phyloP scores from a whole-genome alignment of 257 asterid genomes.

The Capsicum chinense region DNA sequence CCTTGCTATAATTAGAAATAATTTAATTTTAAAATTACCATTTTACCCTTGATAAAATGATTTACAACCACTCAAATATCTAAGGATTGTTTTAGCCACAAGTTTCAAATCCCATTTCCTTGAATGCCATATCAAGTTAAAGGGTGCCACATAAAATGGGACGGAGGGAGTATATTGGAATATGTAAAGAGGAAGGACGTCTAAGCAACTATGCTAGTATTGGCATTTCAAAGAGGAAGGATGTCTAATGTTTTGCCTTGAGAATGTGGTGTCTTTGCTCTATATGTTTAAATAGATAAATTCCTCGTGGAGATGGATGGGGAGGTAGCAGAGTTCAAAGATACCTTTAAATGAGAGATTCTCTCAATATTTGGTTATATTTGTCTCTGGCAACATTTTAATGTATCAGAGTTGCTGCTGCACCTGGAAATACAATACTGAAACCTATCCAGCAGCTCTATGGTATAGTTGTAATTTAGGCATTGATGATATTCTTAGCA shows the following conservation, averaged over 20 bases:
- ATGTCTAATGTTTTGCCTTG: background rate
- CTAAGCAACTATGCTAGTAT: background rate
- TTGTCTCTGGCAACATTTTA: background rate
- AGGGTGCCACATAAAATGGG: too few relatives aligned
- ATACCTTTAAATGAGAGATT: background rate
- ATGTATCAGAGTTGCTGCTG: background rate
- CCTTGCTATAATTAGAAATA: too few relatives aligned
- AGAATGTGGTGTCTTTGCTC: background rate
- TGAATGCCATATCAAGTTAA: too few relatives aligned
- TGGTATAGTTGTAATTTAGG: background rate
- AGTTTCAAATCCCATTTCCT: too few relatives aligned
- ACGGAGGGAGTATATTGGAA: background rate
- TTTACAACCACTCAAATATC: too few relatives aligned
- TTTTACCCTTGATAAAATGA: too few relatives aligned
- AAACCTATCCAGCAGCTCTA: background rate
- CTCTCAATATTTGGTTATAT: background rate
- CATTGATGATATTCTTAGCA: background rate
- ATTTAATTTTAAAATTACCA: too few relatives aligned
- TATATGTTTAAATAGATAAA: background rate
- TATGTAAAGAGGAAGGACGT: background rate
- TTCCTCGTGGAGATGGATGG: background rate
- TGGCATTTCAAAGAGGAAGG: background rate
- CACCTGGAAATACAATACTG: too few relatives aligned
- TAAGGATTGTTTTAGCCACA: too few relatives aligned
- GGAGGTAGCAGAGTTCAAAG: conserved; percentile 9